Evolutionary conservation across 129 eudicot genomes (phyloP).

Genomic region (Centella asiatica): DNA sequence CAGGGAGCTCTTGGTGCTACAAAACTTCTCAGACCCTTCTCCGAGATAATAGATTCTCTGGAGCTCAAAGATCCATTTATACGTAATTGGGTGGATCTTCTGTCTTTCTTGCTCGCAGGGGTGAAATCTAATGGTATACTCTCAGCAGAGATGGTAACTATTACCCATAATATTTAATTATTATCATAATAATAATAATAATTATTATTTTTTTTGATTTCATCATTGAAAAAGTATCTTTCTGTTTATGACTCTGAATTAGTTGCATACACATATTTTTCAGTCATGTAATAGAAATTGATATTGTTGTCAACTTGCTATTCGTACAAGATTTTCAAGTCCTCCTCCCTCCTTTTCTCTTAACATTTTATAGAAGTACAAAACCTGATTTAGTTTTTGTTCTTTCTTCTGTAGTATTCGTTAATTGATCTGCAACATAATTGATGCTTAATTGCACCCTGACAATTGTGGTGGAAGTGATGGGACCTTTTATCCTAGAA

Average conservation of each 20-base stretch:
- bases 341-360: background rate
- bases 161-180: conserved; percentile 10
- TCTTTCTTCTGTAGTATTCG: no score
- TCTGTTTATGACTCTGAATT: background rate
- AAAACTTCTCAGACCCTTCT: conserved; percentile 81
- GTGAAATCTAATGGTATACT: conserved; percentile 95
- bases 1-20: conserved; percentile 92
- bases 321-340: background rate
- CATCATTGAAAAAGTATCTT: background rate
- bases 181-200: no score
- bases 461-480: no score
- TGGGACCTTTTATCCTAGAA: no score
- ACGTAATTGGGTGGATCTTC: conserved; percentile 90
- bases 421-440: no score
- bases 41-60: conserved; percentile 68
- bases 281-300: background rate
- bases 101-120: conserved; percentile 90
- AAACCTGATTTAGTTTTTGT: no score
- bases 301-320: background rate
- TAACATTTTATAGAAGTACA: background rate
- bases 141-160: conserved; percentile 93
- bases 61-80: conserved; percentile 83
- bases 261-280: background rate
- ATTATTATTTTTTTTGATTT: background rate
- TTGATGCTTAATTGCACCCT: no score